Evolutionary conservation across 305 asterid genomes (phyloP).

Genomic region (Solanum hybrid): DNA sequence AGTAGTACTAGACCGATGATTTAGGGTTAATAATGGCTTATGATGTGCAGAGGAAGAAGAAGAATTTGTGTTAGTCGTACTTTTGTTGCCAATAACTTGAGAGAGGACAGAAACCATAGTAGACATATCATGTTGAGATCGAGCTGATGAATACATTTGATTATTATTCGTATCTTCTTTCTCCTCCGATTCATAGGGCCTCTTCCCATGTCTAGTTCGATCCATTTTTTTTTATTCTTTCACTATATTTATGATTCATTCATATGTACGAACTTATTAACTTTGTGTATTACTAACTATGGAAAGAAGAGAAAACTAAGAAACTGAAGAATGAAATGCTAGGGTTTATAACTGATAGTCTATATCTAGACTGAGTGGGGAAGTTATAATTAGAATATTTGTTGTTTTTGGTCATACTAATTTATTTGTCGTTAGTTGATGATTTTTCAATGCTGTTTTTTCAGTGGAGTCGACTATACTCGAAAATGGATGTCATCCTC

Average conservation of each 20-base stretch:
- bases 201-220: background rate
- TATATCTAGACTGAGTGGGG: background rate
- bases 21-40: background rate
- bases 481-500: background rate
- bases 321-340: background rate
- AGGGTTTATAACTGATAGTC: background rate
- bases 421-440: background rate
- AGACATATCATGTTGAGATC: slow-evolving; percentile 71
- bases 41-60: background rate
- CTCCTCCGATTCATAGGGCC: background rate
- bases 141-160: slow-evolving; percentile 31
- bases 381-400: background rate
- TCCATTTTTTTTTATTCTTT: background rate
- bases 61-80: background rate
- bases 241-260: background rate
- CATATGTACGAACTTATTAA: background rate
- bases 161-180: background rate
- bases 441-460: background rate
- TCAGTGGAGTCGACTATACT: background rate
- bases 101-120: slow-evolving; percentile 76
- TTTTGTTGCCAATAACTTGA: slow-evolving; percentile 51
- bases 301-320: background rate
- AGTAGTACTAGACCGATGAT: background rate
- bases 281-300: background rate
- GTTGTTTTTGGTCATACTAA: background rate